Percentiles rank a stretch among this genome's conserved stretches.
phyloP scores from a whole-genome alignment of 306 rosid genomes.

The Mucuna pruriens region DNA sequence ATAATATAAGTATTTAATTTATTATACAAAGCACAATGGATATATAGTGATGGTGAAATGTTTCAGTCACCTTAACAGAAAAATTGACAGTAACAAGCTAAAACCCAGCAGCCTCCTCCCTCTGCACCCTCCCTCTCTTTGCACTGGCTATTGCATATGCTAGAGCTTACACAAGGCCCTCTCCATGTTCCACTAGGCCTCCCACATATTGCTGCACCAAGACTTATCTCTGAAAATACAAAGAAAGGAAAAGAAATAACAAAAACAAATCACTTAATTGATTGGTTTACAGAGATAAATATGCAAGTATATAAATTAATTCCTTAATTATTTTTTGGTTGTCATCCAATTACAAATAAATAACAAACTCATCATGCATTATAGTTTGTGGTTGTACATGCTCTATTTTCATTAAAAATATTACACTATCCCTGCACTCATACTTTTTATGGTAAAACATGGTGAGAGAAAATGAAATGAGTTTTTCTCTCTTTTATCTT shows the following conservation, averaged over 20 bases:
- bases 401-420: too few relatives aligned
- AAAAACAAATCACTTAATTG: not conserved
- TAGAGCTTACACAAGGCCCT: slow-evolving; percentile 21
- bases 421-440: too few relatives aligned
- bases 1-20: not conserved
- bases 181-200: slow-evolving; percentile 31
- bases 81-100: not conserved
- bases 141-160: slow-evolving; percentile 7
- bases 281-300: not conserved
- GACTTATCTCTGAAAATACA: not conserved
- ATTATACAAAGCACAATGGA: not conserved
- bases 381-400: too few relatives aligned
- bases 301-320: not conserved
- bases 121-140: not conserved
- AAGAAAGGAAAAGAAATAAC: not conserved
- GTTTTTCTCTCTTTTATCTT: too few relatives aligned
- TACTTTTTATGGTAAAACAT: too few relatives aligned
- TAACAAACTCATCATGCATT: too few relatives aligned
- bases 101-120: slow-evolving; percentile 10
- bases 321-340: not conserved
- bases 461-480: too few relatives aligned
- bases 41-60: not conserved
- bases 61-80: not conserved
- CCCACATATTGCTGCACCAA: slow-evolving; percentile 1
- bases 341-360: too few relatives aligned